Evolutionary conservation across 2,329 filamentous ascomycete species (phyloP), one percentile per base, ranked within the genome.

Genomic region (Stemphylium beticola): DNA sequence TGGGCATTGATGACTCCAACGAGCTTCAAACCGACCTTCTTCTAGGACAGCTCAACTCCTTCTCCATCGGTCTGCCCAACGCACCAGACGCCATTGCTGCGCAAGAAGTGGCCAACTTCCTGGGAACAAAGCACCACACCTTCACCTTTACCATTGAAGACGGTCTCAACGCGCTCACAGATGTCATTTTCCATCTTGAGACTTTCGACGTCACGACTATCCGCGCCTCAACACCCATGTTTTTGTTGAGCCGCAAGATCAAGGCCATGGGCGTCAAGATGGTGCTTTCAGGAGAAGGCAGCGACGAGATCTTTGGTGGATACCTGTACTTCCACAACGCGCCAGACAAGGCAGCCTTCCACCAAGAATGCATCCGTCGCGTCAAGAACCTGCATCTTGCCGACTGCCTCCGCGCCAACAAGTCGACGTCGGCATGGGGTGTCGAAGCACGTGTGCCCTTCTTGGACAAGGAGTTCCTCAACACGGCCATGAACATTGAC

Each of bases 211-310:
- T 99, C 22, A 99, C 95, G 48, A 99, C 95, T 3, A 98, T 99
- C 74, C 92, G 95, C 74, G 95, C 95, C 50, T 98, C 93, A 10
- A 99, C 95, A 10, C 95, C 95, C 64, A 99, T 99, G 95, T 99
- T 97, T 81, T 82, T 99, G 61, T 85, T 99, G 42, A 95, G 92
- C 58, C 88, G 96, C 76, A 99, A 99, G 84, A 99, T 99, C 83
- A 99, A 99, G 84, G 95, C 93, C 32, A 93, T 97, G 88, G 95
- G 95, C 61, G 91, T 99, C 74, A 99, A 99, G 86, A 99, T 99
- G 95, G 95, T 99, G 53, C 85, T 99, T 59, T 96, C 90, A 71
- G 95, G 95, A 58, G 95, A 99, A 80, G 95, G 95, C 44, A 95
- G 90, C 71, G 95, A 99, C 77, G 95, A 99, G 81, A 97, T 97